phyloP scores from a whole-genome alignment of 225 moss, liverwort and hornwort species.

The Sphagnum tenellum region DNA sequence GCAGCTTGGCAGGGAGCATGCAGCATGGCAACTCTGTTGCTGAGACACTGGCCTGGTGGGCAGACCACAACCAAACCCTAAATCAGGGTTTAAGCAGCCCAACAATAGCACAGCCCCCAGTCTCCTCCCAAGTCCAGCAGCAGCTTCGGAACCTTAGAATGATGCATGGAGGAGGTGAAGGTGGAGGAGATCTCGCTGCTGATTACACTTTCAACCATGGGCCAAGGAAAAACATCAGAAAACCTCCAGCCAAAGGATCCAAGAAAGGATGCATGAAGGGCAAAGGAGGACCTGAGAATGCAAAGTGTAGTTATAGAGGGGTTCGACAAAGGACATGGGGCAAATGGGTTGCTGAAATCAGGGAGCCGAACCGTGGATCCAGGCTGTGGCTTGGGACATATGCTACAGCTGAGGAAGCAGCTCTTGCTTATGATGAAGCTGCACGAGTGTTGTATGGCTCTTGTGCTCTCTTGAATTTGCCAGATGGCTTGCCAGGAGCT shows the following conservation, averaged over 20 bases:
- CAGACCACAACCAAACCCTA: conserved; percentile 21
- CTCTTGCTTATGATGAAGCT: conserved; percentile 63
- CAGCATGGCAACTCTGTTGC: conserved; percentile 48
- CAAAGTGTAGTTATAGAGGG: conserved; percentile 49
- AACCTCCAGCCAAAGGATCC: conserved; percentile 58
- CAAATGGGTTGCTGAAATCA: conserved; percentile 66
- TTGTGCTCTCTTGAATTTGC: conserved; percentile 55
- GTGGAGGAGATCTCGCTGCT: neutral
- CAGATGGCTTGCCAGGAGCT: conserved; percentile 7
- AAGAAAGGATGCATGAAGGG: conserved; percentile 79
- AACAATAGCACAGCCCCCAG: too few species aligned
- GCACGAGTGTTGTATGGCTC: conserved; percentile 49
- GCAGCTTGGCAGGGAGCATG: conserved; percentile 16
- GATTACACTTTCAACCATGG: conserved; percentile 15
- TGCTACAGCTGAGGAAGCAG: conserved; percentile 61
- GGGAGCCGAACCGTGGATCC: conserved; percentile 59
- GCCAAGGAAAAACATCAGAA: conserved; percentile 40
- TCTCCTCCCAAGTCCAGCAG: neutral
- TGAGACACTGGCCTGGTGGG: conserved; percentile 57
- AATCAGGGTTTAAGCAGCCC: too few species aligned
- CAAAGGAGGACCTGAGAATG: conserved; percentile 68
- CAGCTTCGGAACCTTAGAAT: neutral
- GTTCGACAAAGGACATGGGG: conserved; percentile 64
- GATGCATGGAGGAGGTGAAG: conserved; percentile 1
- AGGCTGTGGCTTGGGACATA: conserved; percentile 67